Evolutionary conservation across 768 basidiomycete genomes (phyloP), one percentile per base, ranked within the genome.

Genomic region (Lentinula guzmanii): DNA sequence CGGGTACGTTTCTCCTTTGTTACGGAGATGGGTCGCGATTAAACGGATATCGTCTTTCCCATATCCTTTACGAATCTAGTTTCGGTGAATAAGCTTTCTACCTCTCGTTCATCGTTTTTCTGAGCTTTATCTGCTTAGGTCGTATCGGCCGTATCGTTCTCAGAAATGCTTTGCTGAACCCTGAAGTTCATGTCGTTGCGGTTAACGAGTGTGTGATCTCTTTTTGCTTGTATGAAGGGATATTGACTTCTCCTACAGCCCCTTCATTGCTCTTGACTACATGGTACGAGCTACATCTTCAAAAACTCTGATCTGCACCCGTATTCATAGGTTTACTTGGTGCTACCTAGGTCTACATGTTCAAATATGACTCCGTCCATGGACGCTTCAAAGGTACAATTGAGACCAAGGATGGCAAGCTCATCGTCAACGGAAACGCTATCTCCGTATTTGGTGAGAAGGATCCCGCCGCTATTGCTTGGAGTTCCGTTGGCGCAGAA

Each of bases 131-230:
- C 34, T 21, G 28, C 53, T 10, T 11, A 94, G 96, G 96, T 83
- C 96, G 97, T 83, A 98, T 98, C 73, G 96, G 97, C 76, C 96
- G 97, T 78, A 96, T 98, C 75, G 97, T 98, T 66, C 82, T 90
- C 76, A 90, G 97, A 68, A 98, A 98, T 82, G 95, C 95, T 56
- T 82, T 97, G 68, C 79, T 85, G 67, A 77, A 84, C 71, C 74
- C 79, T 59, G 86, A 87, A 58, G 82, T 95, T 72, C 78, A 93
- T n/a, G 86, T 99, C 71, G 87, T 95, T 65, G 95, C 95, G 62
- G 76, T 98, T 70, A 98, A 98, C 82, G 94, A 96, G 92, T 95
- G 68, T 70, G 93, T 71, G 11, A 43, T 50, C 9, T 37, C 21
- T 24, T 24, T 51, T 75, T 9, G 16, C 10, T 41, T 53, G 28